Percentiles rank a stretch among this genome's conserved stretches.
phyloP scores from a whole-genome alignment of 352 stramenopile genomes.

The Globisporangium camurandrum region DNA sequence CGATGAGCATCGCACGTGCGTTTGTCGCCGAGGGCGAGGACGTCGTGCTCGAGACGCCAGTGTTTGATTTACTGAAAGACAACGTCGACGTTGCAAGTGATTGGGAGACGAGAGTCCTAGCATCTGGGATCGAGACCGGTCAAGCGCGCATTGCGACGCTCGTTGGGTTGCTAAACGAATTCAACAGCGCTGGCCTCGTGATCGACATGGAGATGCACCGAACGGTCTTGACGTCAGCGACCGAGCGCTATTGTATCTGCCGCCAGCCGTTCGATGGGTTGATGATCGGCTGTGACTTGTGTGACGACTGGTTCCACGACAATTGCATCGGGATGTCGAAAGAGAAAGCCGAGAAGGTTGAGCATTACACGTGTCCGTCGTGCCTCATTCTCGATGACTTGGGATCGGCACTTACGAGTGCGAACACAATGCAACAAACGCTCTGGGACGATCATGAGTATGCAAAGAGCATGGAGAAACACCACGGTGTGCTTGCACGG shows the following conservation, averaged over 20 bases:
- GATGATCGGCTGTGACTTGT: conserved; percentile 87
- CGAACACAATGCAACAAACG: conserved; percentile 49
- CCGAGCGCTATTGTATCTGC: conserved; percentile 88
- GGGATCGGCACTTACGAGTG: conserved; percentile 41
- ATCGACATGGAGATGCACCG: conserved; percentile 86
- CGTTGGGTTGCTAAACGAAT: conserved; percentile 69
- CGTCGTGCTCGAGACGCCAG: conserved; percentile 60
- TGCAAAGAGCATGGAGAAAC: conserved; percentile 78
- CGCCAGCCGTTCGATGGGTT: conserved; percentile 85
- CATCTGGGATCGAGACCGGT: conserved; percentile 68
- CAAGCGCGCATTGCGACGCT: conserved; percentile 70
- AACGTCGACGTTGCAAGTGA: conserved; percentile 69
- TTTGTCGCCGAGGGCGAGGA: conserved; percentile 80
- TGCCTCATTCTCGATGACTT: conserved; percentile 90
- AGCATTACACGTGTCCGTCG: conserved; percentile 93
- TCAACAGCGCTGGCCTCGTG: conserved; percentile 61
- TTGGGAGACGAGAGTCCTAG: conserved; percentile 72
- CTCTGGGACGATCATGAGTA: conserved; percentile 82
- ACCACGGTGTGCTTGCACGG: conserved; percentile 55
- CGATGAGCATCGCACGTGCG: conserved; percentile 41
- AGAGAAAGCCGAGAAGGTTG: conserved; percentile 92
- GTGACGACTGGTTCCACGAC: conserved; percentile 88
- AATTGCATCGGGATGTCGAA: conserved; percentile 88
- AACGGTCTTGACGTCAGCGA: conserved; percentile 88
- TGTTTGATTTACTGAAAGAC: conserved; percentile 76